Conservation (phyloP, 1,284 basidiomycete species). For the Athelia psychrophila region DNA sequence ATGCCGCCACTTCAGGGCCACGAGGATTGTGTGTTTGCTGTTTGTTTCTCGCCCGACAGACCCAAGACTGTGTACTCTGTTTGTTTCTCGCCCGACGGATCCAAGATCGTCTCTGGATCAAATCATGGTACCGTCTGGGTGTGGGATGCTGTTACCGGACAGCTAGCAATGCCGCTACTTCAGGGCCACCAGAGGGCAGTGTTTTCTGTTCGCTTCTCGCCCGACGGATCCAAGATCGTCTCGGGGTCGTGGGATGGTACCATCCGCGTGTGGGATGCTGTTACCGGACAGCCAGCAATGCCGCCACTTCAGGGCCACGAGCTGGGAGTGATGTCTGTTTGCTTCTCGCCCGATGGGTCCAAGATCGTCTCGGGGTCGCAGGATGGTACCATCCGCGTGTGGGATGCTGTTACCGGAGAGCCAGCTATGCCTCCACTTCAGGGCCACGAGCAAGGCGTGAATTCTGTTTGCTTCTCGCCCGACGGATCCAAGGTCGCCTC, state of each 20-base stretch:
- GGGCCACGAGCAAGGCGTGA: too few relatives aligned
- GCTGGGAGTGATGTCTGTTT: background rate
- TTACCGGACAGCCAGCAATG: background rate
- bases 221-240: background rate
- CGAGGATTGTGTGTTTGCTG: slow-evolving; percentile 6
- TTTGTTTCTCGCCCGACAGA: slow-evolving; percentile 14
- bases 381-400: slow-evolving; percentile 13
- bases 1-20: slow-evolving; percentile 6
- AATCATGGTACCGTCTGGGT: slow-evolving; percentile 8
- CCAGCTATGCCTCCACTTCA: background rate
- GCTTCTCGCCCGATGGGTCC: slow-evolving; percentile 8
- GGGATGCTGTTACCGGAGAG: slow-evolving; percentile 6
- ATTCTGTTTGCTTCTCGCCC: too few relatives aligned
- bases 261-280: background rate
- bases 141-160: slow-evolving; percentile 9
- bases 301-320: too few relatives aligned
- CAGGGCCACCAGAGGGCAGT: background rate
- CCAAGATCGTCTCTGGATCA: slow-evolving; percentile 9
- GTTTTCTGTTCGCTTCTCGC: background rate
- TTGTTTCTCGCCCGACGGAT: too few relatives aligned
- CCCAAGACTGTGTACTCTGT: too few relatives aligned
- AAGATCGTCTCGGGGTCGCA: slow-evolving; percentile 10
- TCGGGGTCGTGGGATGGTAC: background rate
- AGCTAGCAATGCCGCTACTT: background rate
- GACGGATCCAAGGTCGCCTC: too few relatives aligned